Percentiles rank a stretch among this genome's conserved stretches.
These are phyloP conservation scores for Zygotorulaspora sp. DNA, from an alignment of 805 yeast species.

Conservation along the genomic window DNA sequence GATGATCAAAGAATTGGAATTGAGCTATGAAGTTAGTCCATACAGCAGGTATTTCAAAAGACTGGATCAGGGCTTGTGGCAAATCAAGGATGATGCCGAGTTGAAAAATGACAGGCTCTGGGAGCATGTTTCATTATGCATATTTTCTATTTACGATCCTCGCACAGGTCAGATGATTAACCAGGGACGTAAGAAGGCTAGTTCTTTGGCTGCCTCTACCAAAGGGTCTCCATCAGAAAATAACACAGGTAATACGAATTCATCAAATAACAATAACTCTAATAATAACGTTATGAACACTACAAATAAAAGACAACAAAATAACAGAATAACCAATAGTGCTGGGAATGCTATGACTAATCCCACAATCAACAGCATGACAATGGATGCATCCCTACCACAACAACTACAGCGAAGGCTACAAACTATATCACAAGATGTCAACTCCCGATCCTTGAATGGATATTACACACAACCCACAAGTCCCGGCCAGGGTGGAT, in stretches of 20 bases:
- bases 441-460: constrained; percentile 25
- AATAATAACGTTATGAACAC: background rate
- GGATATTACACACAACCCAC: constrained; percentile 35
- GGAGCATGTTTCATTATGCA: constrained; percentile 27
- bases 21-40: constrained; percentile 31
- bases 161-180: constrained; percentile 27
- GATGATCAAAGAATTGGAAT: constrained; percentile 33
- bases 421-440: constrained; percentile 27
- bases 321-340: constrained; percentile 3
- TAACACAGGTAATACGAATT: constrained; percentile 6
- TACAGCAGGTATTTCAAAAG: constrained; percentile 29
- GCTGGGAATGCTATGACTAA: constrained; percentile 8
- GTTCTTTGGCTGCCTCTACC: constrained; percentile 21
- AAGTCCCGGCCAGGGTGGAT: constrained; percentile 28
- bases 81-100: constrained; percentile 28
- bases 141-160: constrained; percentile 27
- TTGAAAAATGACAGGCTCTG: constrained; percentile 27
- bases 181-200: constrained; percentile 21
- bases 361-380: constrained; percentile 18
- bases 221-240: constrained; percentile 23
- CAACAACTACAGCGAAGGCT: constrained; percentile 29
- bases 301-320: constrained; percentile 4
- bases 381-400: constrained; percentile 27
- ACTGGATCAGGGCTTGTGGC: constrained; percentile 29
- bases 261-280: constrained; percentile 4